phyloP scores from a whole-genome alignment of 495 filamentous ascomycete genomes.

The Xylaria curta region DNA sequence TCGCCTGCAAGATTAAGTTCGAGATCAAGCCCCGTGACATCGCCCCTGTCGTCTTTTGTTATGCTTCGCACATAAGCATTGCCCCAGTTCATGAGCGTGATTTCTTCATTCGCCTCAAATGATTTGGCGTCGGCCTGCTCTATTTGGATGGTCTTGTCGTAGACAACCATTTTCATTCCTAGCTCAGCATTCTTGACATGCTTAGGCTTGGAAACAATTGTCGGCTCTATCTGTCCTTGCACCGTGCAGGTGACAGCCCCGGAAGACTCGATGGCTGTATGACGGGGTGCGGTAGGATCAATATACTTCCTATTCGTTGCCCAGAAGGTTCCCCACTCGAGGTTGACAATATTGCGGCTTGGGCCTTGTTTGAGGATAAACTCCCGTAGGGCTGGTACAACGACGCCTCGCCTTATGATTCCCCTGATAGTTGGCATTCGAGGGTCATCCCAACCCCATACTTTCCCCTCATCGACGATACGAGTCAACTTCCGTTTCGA shows the following conservation, averaged over 20 bases:
- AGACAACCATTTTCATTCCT: conserved; percentile 78
- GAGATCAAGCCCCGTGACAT: conserved; percentile 68
- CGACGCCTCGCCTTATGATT: conserved; percentile 77
- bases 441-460: conserved; percentile 85
- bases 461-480: conserved; percentile 72
- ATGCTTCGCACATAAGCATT: conserved; percentile 82
- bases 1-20: conserved; percentile 81
- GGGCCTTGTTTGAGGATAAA: conserved; percentile 87
- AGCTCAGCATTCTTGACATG: conserved; percentile 76
- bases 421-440: conserved; percentile 83
- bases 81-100: conserved; percentile 88
- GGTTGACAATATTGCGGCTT: conserved; percentile 76
- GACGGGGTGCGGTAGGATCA: conserved; percentile 76
- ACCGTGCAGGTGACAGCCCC: conserved; percentile 30
- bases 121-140: conserved; percentile 78
- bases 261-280: conserved; percentile 71
- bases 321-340: conserved; percentile 85
- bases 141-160: conserved; percentile 67
- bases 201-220: conserved; percentile 73
- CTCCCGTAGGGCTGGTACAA: conserved; percentile 79
- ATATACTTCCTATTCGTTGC: conserved; percentile 87
- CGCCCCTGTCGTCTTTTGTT: conserved; percentile 49
- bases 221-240: not conserved
- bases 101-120: conserved; percentile 78
- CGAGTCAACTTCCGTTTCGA: conserved; percentile 80